Percentiles rank a stretch among this genome's conserved stretches.
phyloP scores from a whole-genome alignment of 768 basidiomycete species.

The Leccinum truebloodii region DNA sequence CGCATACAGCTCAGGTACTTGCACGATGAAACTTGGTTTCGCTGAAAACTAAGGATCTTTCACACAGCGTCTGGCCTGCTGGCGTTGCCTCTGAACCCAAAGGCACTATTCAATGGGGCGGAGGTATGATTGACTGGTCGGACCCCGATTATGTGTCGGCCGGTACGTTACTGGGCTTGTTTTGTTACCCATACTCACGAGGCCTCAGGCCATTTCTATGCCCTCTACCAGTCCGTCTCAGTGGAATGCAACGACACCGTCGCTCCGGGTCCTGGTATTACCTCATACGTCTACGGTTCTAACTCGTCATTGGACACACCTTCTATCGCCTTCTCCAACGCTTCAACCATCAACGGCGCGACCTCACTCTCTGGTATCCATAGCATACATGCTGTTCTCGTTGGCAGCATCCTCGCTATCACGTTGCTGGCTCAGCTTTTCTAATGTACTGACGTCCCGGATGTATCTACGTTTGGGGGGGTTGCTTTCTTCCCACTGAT shows the following conservation, averaged over 20 bases:
- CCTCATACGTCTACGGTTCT: constrained; percentile 63
- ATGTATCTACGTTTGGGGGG: background rate
- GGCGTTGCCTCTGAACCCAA: constrained; percentile 59
- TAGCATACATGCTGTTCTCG: constrained; percentile 14
- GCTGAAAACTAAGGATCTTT: constrained; percentile 6
- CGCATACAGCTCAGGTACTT: constrained; percentile 75
- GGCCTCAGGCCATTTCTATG: constrained; percentile 64
- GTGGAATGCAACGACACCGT: constrained; percentile 61
- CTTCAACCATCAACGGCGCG: constrained; percentile 50
- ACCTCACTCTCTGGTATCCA: constrained; percentile 9
- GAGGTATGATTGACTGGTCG: constrained; percentile 80
- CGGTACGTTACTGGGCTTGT: constrained; percentile 35
- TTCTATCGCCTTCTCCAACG: constrained; percentile 57
- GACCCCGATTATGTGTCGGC: constrained; percentile 76
- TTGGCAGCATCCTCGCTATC: constrained; percentile 14
- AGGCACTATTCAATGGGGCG: constrained; percentile 79
- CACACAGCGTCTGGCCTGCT: constrained; percentile 71
- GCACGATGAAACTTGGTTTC: background rate
- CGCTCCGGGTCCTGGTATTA: constrained; percentile 44
- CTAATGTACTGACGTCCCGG: constrained; percentile 13
- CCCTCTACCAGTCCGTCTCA: constrained; percentile 58
- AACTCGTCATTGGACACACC: constrained; percentile 57
- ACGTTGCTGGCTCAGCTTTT: constrained; percentile 21
- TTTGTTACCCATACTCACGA: background rate
- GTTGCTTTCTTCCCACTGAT: background rate